Base-by-base conservation (phyloP, 345 rosid species). In the Aquilaria malaccensis region DNA sequence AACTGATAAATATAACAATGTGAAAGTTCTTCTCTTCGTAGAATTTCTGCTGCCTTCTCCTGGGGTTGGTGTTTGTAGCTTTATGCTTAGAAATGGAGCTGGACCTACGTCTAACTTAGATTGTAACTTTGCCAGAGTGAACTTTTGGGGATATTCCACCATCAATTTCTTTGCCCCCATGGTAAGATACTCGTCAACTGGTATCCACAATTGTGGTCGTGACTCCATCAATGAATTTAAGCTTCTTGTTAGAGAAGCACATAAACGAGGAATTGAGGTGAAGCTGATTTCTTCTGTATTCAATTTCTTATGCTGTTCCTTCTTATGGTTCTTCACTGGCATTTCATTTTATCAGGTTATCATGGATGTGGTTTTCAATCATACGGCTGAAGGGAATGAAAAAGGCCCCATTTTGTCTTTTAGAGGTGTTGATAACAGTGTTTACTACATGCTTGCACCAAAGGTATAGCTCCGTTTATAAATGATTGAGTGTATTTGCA, bases 131-230 rank as follows among this genome's bases (percentile, higher is more conserved):
- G 71, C 49, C 86, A 93, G 96, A 95, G 74, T 83, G 74, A 93
- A 93, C 64, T 93, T 93, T 74, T 93, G 98, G 98, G 97, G 98
- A 70, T 93, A 93, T 72, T 93, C 98, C 15, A 87, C 97, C 49
- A 56, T 93, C 77, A 83, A 81, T 65, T 89, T 70, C 83, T 93
- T 89, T 73, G 85, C 98, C 50, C 98, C 98, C 46, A 89, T 93
- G 98, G 67, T 82, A 59, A 84, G 96, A 82, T 89, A 93, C 74
- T 80, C 98, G 63, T 87, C 89, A 60, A 70, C 78, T 72, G 91
- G 85, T 64, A 68, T 58, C 45, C 58, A 47, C 46, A 84, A 80
- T 56, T 80, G 76, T 74, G 87, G 94, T 67, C 76, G 45, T 55
- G 85, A 81, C 78, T 93, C 91, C 60, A 77, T 93, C 65, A 84